phyloP scores from a whole-genome alignment of 306 rosid genomes.

The Rosa persica region DNA sequence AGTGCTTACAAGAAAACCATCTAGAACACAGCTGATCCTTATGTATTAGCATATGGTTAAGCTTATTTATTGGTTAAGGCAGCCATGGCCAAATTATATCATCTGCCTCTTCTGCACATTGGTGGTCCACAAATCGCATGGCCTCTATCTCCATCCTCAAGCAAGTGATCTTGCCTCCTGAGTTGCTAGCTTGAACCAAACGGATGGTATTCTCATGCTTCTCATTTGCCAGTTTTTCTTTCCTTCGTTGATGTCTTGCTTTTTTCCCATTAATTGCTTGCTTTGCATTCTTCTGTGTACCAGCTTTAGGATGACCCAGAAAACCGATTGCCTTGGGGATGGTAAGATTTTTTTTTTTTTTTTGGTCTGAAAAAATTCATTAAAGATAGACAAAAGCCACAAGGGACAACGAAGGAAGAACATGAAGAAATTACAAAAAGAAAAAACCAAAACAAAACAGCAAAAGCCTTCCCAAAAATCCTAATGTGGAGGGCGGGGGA shows the following conservation, averaged over 20 bases:
- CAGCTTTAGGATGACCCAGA: neutral
- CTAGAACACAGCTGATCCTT: neutral
- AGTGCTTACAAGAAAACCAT: neutral
- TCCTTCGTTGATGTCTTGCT: slow-evolving; percentile 35
- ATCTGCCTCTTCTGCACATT: neutral
- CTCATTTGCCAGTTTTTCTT: slow-evolving; percentile 22
- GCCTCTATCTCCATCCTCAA: slow-evolving; percentile 63
- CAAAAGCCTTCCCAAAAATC: too few species aligned
- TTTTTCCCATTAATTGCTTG: slow-evolving; percentile 25
- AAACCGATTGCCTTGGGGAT: slow-evolving; percentile 4
- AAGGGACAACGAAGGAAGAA: too few species aligned
- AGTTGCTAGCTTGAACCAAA: slow-evolving; percentile 6
- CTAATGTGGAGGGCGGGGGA: too few species aligned
- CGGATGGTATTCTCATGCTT: slow-evolving; percentile 9
- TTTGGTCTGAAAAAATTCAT: too few species aligned
- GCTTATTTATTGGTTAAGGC: neutral
- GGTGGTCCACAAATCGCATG: slow-evolving; percentile 42
- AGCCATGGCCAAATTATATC: neutral
- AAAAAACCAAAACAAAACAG: too few species aligned
- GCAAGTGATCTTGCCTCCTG: slow-evolving; percentile 35
- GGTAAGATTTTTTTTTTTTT: neutral
- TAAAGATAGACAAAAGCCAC: too few species aligned
- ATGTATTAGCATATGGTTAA: neutral
- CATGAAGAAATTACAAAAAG: too few species aligned
- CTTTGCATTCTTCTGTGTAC: neutral